Conservation (phyloP, 129 eudicot species). For the Centrapalus pauciflorus region DNA sequence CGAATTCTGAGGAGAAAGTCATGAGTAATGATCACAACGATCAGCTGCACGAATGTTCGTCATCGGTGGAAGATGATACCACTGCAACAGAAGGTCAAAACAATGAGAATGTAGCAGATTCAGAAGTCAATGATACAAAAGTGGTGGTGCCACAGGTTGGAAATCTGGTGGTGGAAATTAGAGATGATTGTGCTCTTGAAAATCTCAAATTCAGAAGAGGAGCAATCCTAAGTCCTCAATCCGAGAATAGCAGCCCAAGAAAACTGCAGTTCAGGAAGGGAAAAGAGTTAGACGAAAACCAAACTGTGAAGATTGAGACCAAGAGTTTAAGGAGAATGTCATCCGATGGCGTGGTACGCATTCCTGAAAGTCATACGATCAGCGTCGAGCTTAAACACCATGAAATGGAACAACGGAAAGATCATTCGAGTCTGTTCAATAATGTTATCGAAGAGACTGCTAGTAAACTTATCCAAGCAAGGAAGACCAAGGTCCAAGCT, state of each 20-base stretch:
- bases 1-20: not conserved
- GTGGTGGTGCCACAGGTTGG: not conserved
- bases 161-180: slow-evolving; percentile 20
- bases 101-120: not conserved
- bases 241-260: slow-evolving; percentile 29
- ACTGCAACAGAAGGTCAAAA: not conserved
- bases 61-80: slow-evolving; percentile 4
- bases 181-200: slow-evolving; percentile 12
- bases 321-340: slow-evolving; percentile 31
- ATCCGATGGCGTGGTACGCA: slow-evolving; percentile 12
- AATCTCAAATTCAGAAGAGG: slow-evolving; percentile 43
- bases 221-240: slow-evolving; percentile 25
- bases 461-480: slow-evolving; percentile 46
- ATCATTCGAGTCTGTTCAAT: slow-evolving; percentile 23
- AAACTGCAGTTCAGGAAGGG: slow-evolving; percentile 32
- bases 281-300: slow-evolving; percentile 25
- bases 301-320: slow-evolving; percentile 8
- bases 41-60: slow-evolving; percentile 7
- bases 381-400: slow-evolving; percentile 48
- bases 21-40: slow-evolving; percentile 2
- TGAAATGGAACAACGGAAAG: slow-evolving; percentile 37
- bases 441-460: slow-evolving; percentile 76
- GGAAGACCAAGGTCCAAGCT: slow-evolving; percentile 77
- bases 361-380: slow-evolving; percentile 5
- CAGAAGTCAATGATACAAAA: slow-evolving; percentile 8